These are phyloP conservation scores for Ganoderma sp. DNA, from an alignment of 1,284 basidiomycete species.

Conservation along the genomic window DNA sequence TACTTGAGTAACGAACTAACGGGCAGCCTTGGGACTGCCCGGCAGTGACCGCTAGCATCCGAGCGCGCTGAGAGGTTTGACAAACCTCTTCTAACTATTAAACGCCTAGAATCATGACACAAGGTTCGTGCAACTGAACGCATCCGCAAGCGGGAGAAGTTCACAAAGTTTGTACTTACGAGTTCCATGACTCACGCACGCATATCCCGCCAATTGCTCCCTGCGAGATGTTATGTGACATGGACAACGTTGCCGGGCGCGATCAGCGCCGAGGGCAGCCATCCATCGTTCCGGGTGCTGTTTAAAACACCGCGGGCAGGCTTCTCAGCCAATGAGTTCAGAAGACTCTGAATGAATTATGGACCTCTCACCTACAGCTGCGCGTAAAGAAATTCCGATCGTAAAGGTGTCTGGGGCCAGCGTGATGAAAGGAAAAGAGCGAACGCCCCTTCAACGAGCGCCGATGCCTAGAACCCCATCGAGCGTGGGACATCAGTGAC, in stretches of 20 bases:
- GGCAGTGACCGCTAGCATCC: background rate
- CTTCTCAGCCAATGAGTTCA: background rate
- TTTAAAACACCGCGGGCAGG: background rate
- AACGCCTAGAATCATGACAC: background rate
- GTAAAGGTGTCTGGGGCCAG: background rate
- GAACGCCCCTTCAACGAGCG: background rate
- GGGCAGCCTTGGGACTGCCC: background rate
- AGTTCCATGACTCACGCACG: background rate
- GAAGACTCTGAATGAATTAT: background rate
- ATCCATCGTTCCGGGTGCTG: background rate
- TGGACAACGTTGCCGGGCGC: background rate
- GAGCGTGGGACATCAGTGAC: background rate
- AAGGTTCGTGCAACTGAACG: background rate
- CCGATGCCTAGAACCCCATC: background rate
- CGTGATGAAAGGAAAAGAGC: background rate
- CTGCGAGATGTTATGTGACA: background rate
- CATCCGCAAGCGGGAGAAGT: background rate
- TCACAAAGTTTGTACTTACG: background rate
- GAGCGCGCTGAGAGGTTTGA: background rate
- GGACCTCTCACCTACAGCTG: background rate
- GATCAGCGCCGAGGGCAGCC: background rate
- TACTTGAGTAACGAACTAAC: background rate
- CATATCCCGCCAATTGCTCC: background rate
- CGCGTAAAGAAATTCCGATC: background rate
- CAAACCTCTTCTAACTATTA: background rate